phyloP scores from a whole-genome alignment of 2,329 filamentous ascomycete species.

The Emmonsiellopsis sp. region DNA sequence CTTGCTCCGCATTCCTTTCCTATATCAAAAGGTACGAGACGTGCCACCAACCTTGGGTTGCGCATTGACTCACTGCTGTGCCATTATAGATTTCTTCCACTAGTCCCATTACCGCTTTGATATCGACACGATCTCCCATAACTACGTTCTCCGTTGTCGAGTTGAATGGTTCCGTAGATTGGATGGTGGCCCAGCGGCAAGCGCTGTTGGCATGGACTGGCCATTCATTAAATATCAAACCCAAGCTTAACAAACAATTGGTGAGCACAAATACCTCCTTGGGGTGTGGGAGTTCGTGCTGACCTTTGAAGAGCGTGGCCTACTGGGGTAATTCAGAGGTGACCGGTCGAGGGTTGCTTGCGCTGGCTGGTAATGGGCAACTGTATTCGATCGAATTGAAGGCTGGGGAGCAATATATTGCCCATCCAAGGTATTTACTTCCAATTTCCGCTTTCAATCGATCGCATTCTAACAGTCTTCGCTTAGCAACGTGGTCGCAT shows the following conservation, averaged over 20 bases:
- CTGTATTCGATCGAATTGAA: constrained; percentile 76
- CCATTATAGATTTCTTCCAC: constrained; percentile 63
- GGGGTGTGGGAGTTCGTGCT: constrained; percentile 17
- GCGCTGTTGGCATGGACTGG: constrained; percentile 95
- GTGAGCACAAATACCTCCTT: constrained; percentile 26
- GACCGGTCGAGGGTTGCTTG: constrained; percentile 78
- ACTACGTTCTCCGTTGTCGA: constrained; percentile 82
- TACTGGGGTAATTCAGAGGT: constrained; percentile 89
- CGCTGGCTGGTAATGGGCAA: constrained; percentile 76
- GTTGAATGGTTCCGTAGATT: constrained; percentile 88
- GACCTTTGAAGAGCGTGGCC: constrained; percentile 51
- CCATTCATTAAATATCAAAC: constrained; percentile 67
- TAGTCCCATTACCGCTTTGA: constrained; percentile 75
- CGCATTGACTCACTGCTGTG: constrained; percentile 7
- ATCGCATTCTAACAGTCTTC: constrained; percentile 6
- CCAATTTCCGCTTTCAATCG: background rate
- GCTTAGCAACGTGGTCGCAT: constrained; percentile 74
- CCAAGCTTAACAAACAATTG: constrained; percentile 64
- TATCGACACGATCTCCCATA: constrained; percentile 76
- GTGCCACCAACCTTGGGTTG: background rate
- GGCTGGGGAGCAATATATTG: constrained; percentile 79
- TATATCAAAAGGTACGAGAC: constrained; percentile 61
- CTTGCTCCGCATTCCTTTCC: constrained; percentile 77
- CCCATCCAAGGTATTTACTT: constrained; percentile 57
- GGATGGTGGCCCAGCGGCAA: constrained; percentile 81